These are phyloP conservation scores for Rosa multiflora DNA, from an alignment of 306 rosid genomes.

Conservation along the genomic window DNA sequence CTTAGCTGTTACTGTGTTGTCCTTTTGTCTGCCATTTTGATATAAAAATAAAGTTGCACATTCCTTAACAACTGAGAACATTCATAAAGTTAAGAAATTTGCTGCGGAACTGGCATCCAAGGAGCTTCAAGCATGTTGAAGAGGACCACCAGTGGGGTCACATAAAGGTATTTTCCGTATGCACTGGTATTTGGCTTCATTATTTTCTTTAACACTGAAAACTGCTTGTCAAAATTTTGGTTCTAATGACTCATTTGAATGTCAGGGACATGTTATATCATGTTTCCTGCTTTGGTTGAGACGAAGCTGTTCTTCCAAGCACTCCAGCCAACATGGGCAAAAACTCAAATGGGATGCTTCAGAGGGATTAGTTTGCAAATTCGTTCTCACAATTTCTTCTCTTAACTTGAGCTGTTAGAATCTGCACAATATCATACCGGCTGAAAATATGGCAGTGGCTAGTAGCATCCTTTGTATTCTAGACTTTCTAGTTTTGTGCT, in stretches of 20 bases:
- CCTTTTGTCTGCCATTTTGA: constrained; percentile 5
- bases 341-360: background rate
- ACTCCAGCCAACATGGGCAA: background rate
- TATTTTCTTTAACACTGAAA: background rate
- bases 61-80: constrained; percentile 59
- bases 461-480: too few relatives aligned
- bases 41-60: constrained; percentile 3
- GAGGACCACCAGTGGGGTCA: constrained; percentile 16
- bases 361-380: background rate
- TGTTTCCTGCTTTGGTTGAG: background rate
- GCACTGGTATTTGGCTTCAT: background rate
- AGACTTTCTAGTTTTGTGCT: too few relatives aligned
- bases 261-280: background rate
- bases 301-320: background rate
- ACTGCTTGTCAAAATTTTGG: constrained; percentile 15
- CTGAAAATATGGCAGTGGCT: too few relatives aligned
- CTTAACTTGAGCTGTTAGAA: too few relatives aligned
- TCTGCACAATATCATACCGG: too few relatives aligned
- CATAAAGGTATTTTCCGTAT: constrained; percentile 31
- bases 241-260: background rate
- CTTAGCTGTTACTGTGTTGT: constrained; percentile 16
- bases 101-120: constrained; percentile 59
- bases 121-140: constrained; percentile 48
- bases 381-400: background rate
- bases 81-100: constrained; percentile 69